Evolutionary conservation across 495 filamentous ascomycete genomes (phyloP), one percentile per base, ranked within the genome.

Genomic region (Stereocaulon alpinum): DNA sequence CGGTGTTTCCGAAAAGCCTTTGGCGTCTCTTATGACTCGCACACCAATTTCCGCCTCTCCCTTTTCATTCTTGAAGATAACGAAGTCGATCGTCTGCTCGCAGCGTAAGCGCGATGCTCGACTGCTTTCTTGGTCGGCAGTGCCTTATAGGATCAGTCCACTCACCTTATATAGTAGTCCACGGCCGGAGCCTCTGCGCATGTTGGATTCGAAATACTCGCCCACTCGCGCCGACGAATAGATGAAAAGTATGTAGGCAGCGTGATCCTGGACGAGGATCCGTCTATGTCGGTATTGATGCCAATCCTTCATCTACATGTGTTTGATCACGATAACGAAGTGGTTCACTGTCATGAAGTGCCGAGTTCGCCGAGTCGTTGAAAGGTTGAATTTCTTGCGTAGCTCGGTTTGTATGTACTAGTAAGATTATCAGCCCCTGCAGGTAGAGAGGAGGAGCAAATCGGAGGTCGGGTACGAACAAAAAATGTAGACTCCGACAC

Each of bases 41-140:
- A 64, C 50, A 9, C 52, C 48, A 56, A 64, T 58, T 54, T 66
- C 45, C 20, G 62, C 51, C 17, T 57, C 48, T 40, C 59, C 41
- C 37, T 61, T 24, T 42, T 66, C 58, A 58, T 66, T 66, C 50
- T 53, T 52, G 52, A 66, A 61, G n/a, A 66, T 52, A 5, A n/a
- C 56, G 47, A 66, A 63, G 32, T 30, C 34, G 1, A 66, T 59
- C 27, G 64, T 51, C 58, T 66, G 40, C 24, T 11, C 32, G 32
- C 29, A 50, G 17, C 59, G 53, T 57, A 15, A 34, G 17, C 34
- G 12, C 37, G 10, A 10, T 40, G 18, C 5, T 0, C 0, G 10
- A 10, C 2, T 3, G 2, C 11, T 2, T 27, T 5, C 24, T 24
- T 1, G 24, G 3, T 3, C 24, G 24, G 24, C 1, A 24, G 24